Base-by-base conservation (phyloP, 2,329 filamentous ascomycete species). In the Coniochaeta sp. region DNA sequence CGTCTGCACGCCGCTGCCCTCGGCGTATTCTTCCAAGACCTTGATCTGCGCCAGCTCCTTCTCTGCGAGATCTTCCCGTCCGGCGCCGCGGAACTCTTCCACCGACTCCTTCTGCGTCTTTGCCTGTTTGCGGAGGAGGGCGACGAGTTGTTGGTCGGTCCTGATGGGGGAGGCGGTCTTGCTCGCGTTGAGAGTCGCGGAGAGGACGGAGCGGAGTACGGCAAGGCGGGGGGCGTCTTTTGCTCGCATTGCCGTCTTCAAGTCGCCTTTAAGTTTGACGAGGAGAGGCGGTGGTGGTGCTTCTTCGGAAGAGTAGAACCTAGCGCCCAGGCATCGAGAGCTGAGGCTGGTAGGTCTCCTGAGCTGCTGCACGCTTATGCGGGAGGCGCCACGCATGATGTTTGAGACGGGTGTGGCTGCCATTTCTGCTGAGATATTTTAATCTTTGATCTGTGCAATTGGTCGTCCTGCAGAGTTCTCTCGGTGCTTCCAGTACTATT, bases 181-280 rank as follows among this genome's bases (percentile, higher is more conserved):
- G 71, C 86, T 88, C 36, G 88, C 86, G 73, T 92, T 93, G 66
- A 87, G 86, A 63, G 89, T 85, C 63, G 88, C 83, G 34, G 88
- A 80, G 64, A 93, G 81, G 63, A 93, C 76, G 44, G 80, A 73
- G 65, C 90, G 88, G 57, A 93, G 80, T 40, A 90, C 89, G 43
- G 82, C 76, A 28, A 93, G 83, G 2, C 88, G 85, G 28, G 83
- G 77, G 28, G 79, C 74, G 69, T 89, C 85, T 72, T 87, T 89
- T 66, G 79, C 79, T 61, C 81, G 81, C 86, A 89, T 88, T 57
- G 86, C 85, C 11, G 78, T 73, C 75, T 89, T 89, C 63, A 89
- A 77, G 66, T 89, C 86, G 64, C 71, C 73, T 68, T 83, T 84
- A 67, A 86, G 75, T 72, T 80, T 82, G 59, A 76, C 71, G 50